These are phyloP conservation scores for Davidsoniella virescens DNA, from an alignment of 2,329 filamentous ascomycete genomes.

Conservation along the genomic window DNA sequence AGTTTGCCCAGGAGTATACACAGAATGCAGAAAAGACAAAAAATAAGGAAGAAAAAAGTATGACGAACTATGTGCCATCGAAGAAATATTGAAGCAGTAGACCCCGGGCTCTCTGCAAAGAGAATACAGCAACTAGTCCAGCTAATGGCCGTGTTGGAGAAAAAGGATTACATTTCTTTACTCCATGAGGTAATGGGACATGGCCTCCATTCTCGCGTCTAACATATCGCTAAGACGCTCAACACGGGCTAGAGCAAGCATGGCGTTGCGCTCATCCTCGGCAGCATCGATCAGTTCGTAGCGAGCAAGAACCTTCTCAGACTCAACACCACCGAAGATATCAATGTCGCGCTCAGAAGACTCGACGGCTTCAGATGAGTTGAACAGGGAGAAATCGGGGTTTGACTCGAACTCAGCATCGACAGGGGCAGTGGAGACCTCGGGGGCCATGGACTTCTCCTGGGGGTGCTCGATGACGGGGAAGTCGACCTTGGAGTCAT, in stretches of 20 bases:
- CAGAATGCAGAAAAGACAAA: slow-evolving; percentile 6
- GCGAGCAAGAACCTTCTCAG: slow-evolving; percentile 47
- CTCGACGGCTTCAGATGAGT: slow-evolving; percentile 24
- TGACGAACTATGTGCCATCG: slow-evolving; percentile 4
- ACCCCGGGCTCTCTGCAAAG: slow-evolving; percentile 4
- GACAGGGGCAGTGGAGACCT: slow-evolving; percentile 18
- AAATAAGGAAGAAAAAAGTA: slow-evolving; percentile 5
- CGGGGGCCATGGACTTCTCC: slow-evolving; percentile 20
- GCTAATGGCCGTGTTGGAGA: slow-evolving; percentile 6
- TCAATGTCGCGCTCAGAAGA: slow-evolving; percentile 28
- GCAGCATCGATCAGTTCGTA: slow-evolving; percentile 48
- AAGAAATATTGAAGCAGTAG: slow-evolving; percentile 3
- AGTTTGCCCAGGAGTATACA: slow-evolving; percentile 11
- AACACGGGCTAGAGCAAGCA: slow-evolving; percentile 31
- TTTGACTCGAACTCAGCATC: slow-evolving; percentile 48
- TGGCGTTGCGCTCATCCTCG: slow-evolving; percentile 30
- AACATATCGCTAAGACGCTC: slow-evolving; percentile 28
- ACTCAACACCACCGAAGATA: slow-evolving; percentile 37
- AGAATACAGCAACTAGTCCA: slow-evolving; percentile 11
- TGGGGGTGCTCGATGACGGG: slow-evolving; percentile 34
- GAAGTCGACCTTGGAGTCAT: slow-evolving; percentile 40
- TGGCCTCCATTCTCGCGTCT: slow-evolving; percentile 12
- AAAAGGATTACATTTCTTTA: not conserved
- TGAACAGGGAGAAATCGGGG: slow-evolving; percentile 44
- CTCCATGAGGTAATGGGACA: slow-evolving; percentile 1